Evolutionary conservation across 1,284 basidiomycete species (phyloP), one percentile per base, ranked within the genome.

Genomic region (Fistulina hepatica): DNA sequence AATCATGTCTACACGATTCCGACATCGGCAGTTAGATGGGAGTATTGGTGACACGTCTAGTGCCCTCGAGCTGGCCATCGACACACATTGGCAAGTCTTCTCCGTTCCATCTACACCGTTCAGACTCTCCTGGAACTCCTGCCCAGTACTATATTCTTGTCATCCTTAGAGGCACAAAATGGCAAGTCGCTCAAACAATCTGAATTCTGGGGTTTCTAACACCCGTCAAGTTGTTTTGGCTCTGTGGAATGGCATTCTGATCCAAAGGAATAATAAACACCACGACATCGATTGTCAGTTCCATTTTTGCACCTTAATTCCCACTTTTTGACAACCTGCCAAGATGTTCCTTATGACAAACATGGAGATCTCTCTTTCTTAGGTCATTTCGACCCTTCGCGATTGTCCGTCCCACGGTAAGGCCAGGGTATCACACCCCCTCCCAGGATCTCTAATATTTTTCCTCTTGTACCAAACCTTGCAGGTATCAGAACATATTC

Each of bases 371-470:
- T 59, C 25, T 64, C 65, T 1, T 78, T 90, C 50, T 81, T 74
- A 70, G 66, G 64, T 21, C 85, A 82, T 51, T 53, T 91, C 13
- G 71, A 92, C 49, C 76, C 88, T 2, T 64, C 76, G 10, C 74
- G 91, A n/a, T 61, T 95, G 33, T 77, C 73, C 16, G 88, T 94
- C n/a, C 92, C 92, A 10, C 71, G 81, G 69, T 86, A 65, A 50
- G 52, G 32, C 6, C 17, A 9, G 53, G 5, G 52, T 34, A n/a
- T n/a, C n/a, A n/a, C n/a, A n/a, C n/a, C n/a, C n/a, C n/a, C n/a
- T n/a, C n/a, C n/a, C n/a, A n/a, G n/a, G n/a, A n/a, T n/a, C n/a
- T n/a, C n/a, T n/a, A n/a, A n/a, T n/a, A n/a, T n/a, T n/a, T n/a
- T n/a, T n/a, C n/a, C n/a, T n/a, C n/a, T n/a, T n/a, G n/a, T 30